Evolutionary conservation across 257 asterid genomes (phyloP).

Genomic region (Solanum peruvianum): DNA sequence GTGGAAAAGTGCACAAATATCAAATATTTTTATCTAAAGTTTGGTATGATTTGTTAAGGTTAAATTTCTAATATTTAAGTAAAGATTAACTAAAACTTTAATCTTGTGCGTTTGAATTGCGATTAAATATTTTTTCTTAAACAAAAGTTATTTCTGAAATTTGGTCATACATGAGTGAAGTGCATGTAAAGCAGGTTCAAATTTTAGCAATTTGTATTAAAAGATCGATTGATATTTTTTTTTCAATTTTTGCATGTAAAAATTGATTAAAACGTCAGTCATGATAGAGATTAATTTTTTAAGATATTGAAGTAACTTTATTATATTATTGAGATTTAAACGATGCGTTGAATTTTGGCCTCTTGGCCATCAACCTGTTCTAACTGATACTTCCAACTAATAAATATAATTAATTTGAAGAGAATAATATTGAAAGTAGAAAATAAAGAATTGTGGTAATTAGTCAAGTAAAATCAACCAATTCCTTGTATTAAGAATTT

Average conservation of each 20-base stretch:
- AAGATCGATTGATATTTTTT: neutral
- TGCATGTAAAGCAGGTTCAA: neutral
- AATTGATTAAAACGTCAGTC: too few species aligned
- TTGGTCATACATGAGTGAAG: neutral
- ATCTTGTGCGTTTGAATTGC: neutral
- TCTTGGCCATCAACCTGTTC: neutral
- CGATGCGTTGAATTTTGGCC: neutral
- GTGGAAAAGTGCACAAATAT: neutral
- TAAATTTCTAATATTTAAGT: too few species aligned
- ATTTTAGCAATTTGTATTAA: too few species aligned
- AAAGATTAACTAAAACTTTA: too few species aligned
- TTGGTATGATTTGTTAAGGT: neutral
- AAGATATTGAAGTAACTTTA: neutral
- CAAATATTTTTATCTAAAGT: too few species aligned
- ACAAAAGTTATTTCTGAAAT: neutral
- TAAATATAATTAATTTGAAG: neutral
- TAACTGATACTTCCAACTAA: neutral
- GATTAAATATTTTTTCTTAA: too few species aligned
- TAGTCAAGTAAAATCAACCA: neutral
- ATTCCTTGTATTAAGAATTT: neutral
- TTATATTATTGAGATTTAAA: neutral
- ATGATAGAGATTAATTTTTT: too few species aligned
- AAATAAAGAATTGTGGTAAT: neutral
- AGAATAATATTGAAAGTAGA: neutral
- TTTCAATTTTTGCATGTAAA: too few species aligned